Conservation (phyloP, 148 eudicot genomes). For the Vaccinium corymbosum region DNA sequence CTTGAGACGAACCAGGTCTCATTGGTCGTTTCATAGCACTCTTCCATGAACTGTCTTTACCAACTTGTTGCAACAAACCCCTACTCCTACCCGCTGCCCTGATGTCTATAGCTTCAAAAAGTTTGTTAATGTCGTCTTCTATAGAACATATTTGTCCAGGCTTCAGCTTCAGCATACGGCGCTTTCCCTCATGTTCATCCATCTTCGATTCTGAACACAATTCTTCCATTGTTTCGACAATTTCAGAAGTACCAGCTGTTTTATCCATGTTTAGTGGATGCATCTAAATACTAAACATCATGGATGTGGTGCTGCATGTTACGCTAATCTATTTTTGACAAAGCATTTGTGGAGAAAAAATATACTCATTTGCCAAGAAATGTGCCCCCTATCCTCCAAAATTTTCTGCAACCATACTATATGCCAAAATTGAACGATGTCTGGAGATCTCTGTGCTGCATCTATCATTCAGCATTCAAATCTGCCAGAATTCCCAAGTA, state of each 20-base stretch:
- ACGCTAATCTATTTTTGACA: slow-evolving; percentile 25
- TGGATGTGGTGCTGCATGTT: background rate
- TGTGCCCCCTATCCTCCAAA: slow-evolving; percentile 8
- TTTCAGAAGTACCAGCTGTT: slow-evolving; percentile 46
- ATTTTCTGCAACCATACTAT: slow-evolving; percentile 2
- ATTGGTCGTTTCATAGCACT: slow-evolving; percentile 77
- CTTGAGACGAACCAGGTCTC: slow-evolving; percentile 41
- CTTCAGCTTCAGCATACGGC: slow-evolving; percentile 34
- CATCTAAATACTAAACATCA: slow-evolving; percentile 12
- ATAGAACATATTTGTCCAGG: slow-evolving; percentile 51
- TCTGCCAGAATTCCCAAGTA: slow-evolving; percentile 9
- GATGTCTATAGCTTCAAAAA: slow-evolving; percentile 66
- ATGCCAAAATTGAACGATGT: background rate
- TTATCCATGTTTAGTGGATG: slow-evolving; percentile 34
- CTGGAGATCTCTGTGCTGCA: background rate
- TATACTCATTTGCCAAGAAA: slow-evolving; percentile 12
- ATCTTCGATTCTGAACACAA: slow-evolving; percentile 21
- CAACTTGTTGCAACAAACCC: slow-evolving; percentile 12
- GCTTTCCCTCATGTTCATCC: slow-evolving; percentile 27
- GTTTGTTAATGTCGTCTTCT: slow-evolving; percentile 71
- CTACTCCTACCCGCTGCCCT: slow-evolving; percentile 32
- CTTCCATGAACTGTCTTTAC: slow-evolving; percentile 34
- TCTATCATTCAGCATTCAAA: slow-evolving; percentile 15
- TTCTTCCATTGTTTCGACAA: slow-evolving; percentile 59
- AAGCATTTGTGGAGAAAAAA: slow-evolving; percentile 17